phyloP scores from a whole-genome alignment of 371 early-diverging fungal genomes.

The Syncephalis plumigaleata region DNA sequence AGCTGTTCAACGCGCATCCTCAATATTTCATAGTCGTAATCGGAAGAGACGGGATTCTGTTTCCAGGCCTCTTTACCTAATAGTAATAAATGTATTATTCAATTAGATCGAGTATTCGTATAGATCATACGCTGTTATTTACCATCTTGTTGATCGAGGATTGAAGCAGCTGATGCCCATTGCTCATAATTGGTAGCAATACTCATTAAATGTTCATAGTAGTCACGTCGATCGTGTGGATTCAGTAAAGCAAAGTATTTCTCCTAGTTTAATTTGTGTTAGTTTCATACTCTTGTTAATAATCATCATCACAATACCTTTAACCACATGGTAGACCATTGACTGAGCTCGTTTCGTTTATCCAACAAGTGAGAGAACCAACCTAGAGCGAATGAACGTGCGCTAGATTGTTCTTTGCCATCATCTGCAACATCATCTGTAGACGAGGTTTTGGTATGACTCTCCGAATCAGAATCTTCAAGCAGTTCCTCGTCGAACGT shows the following conservation, averaged over 20 bases:
- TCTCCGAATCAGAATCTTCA: neutral
- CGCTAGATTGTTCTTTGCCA: no score
- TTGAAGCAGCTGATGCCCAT: conserved; percentile 48
- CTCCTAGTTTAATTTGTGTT: conserved; percentile 12
- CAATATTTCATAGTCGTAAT: conserved; percentile 65
- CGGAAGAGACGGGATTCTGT: conserved; percentile 30
- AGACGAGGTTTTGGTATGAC: neutral
- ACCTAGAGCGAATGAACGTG: no score
- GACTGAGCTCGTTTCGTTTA: no score
- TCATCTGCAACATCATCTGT: no score
- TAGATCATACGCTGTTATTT: no score
- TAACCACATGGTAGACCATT: no score
- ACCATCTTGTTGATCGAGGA: conserved; percentile 50
- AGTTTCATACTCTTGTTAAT: neutral
- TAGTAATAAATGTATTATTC: neutral
- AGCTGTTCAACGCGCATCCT: conserved; percentile 44
- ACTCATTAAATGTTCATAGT: conserved; percentile 12
- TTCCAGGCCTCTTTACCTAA: conserved; percentile 57
- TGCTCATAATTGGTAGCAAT: conserved; percentile 55
- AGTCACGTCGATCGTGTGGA: conserved; percentile 17
- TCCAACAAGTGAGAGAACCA: no score
- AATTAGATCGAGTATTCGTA: neutral
- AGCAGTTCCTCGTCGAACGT: neutral
- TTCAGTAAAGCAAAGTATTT: conserved; percentile 18
- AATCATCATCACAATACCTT: neutral